A percentile compares a stretch with the other conserved stretches of the same genome.
These are phyloP conservation scores for Botrytis aclada DNA, from an alignment of 2,329 filamentous ascomycete genomes.

Conservation along the genomic window DNA sequence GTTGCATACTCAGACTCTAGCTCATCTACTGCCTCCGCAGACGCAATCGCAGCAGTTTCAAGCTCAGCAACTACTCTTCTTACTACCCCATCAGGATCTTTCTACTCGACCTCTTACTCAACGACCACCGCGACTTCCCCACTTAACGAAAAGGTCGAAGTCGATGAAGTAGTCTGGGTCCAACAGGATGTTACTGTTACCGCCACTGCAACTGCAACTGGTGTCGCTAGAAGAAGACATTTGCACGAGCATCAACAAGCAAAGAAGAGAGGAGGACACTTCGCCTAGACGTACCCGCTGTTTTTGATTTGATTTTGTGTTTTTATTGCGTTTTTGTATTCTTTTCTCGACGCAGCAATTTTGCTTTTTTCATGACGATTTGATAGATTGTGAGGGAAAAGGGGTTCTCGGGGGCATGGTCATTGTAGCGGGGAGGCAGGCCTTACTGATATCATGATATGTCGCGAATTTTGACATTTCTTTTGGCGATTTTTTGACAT, in stretches of 20 bases:
- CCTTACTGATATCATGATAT: not conserved
- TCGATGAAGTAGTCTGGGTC: constrained; percentile 57
- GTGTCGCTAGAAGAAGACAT: constrained; percentile 14
- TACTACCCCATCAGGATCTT: constrained; percentile 25
- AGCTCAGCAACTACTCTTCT: constrained; percentile 22
- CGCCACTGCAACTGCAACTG: not conserved
- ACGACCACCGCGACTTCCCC: constrained; percentile 42
- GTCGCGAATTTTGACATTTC: not conserved
- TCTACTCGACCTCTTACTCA: constrained; percentile 52
- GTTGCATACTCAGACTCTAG: not conserved
- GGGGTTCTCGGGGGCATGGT: not conserved
- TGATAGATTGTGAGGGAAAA: not conserved
- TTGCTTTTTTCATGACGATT: not conserved
- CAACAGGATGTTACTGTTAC: constrained; percentile 45
- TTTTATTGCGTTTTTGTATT: not conserved
- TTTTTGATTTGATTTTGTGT: constrained; percentile 1
- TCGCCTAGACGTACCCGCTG: not conserved
- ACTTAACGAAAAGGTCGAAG: constrained; percentile 38
- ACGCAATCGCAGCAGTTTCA: not conserved
- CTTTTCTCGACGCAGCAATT: not conserved
- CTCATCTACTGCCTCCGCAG: not conserved
- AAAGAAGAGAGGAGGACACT: constrained; percentile 8
- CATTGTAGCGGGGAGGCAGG: not conserved
- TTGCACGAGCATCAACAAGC: constrained; percentile 14
- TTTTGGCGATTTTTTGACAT: not conserved